These are phyloP conservation scores for Aspergillus fumigatiaffinis DNA, from an alignment of 2,329 filamentous ascomycete genomes.

Conservation along the genomic window DNA sequence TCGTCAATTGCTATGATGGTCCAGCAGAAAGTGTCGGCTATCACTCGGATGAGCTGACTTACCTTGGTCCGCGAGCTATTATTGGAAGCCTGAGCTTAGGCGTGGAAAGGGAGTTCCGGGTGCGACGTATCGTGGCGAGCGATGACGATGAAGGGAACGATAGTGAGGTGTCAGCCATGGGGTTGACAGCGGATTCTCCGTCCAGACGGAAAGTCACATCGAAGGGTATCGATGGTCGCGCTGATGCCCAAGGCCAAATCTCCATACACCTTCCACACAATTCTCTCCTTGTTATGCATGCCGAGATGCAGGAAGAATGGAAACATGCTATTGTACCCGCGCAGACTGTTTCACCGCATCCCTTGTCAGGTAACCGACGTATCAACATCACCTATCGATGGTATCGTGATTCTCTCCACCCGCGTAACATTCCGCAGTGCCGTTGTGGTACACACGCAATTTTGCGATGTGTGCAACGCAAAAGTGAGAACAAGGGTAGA, in stretches of 20 bases:
- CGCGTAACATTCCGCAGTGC: conserved; percentile 72
- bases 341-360: conserved; percentile 75
- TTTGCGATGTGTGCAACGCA: conserved; percentile 74
- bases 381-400: conserved; percentile 94
- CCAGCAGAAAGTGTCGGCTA: conserved; percentile 80
- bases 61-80: conserved; percentile 80
- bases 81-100: conserved; percentile 90
- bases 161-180: conserved; percentile 21
- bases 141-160: conserved; percentile 15
- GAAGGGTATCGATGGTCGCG: conserved; percentile 19
- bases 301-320: conserved; percentile 96
- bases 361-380: conserved; percentile 70
- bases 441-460: conserved; percentile 65
- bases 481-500: conserved; percentile 68
- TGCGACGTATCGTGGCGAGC: conserved; percentile 66
- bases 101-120: conserved; percentile 88
- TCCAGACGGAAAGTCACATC: not conserved
- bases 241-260: conserved; percentile 76
- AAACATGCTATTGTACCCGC: conserved; percentile 82
- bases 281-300: conserved; percentile 90
- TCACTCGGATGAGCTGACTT: conserved; percentile 89
- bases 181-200: conserved; percentile 9
- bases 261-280: conserved; percentile 93
- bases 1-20: conserved; percentile 91
- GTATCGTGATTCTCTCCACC: conserved; percentile 74